Evolutionary conservation across 1,284 basidiomycete genomes (phyloP).

Genomic region (Cronartium ribicola): DNA sequence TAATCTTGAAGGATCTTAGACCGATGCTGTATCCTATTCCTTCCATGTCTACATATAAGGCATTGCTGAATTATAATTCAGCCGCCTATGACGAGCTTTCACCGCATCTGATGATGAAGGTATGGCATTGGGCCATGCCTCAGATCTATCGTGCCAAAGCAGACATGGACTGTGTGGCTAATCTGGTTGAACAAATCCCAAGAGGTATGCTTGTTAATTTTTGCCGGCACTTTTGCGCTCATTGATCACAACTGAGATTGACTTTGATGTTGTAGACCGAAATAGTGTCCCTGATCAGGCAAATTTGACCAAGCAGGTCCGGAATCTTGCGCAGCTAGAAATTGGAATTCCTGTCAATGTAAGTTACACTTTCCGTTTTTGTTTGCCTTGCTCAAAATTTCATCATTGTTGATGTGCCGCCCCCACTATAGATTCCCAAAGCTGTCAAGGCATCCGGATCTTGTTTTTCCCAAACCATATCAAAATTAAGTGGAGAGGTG

Average conservation of each 20-base stretch:
- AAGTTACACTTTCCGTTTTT: not conserved
- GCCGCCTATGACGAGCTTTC: slow-evolving; percentile 60
- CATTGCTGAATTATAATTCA: slow-evolving; percentile 60
- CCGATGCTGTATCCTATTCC: slow-evolving; percentile 68
- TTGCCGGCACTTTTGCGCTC: not conserved
- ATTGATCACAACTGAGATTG: not conserved
- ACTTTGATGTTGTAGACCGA: not conserved
- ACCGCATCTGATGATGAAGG: slow-evolving; percentile 63
- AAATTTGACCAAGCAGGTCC: not conserved
- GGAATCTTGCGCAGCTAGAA: slow-evolving; percentile 6
- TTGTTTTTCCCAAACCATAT: slow-evolving; percentile 41
- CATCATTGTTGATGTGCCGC: no score
- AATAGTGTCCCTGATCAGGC: slow-evolving; percentile 34
- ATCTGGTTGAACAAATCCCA: slow-evolving; percentile 55
- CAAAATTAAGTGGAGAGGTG: slow-evolving; percentile 52
- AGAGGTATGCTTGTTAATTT: slow-evolving; percentile 24
- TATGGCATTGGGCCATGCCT: slow-evolving; percentile 67
- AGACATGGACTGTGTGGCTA: slow-evolving; percentile 61
- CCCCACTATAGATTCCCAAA: slow-evolving; percentile 65
- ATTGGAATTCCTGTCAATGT: slow-evolving; percentile 29
- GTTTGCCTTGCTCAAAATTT: not conserved
- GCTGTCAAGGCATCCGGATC: slow-evolving; percentile 63
- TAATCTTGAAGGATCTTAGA: slow-evolving; percentile 75
- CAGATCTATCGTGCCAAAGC: slow-evolving; percentile 59
- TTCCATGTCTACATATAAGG: slow-evolving; percentile 49